A percentile compares a stretch with the other conserved stretches of the same genome.
Conservation (phyloP, 306 rosid species). For the Casuarina equisetifolia region DNA sequence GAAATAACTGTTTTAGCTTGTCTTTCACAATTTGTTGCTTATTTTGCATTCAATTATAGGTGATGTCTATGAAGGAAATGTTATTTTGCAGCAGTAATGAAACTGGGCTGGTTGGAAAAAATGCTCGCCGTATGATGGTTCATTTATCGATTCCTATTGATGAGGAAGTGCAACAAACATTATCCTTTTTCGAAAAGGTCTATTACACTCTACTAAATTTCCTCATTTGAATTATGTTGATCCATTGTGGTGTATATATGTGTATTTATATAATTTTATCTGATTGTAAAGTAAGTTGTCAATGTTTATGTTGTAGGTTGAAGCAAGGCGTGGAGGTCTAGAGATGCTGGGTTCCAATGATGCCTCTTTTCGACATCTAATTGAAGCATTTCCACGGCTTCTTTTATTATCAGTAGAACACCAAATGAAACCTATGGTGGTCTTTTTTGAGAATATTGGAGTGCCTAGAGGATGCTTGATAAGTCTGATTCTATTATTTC, state of each 20-base stretch:
- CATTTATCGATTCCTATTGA: constrained; percentile 71
- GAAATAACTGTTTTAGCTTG: neutral
- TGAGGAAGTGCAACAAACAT: constrained; percentile 72
- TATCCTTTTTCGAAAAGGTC: constrained; percentile 85
- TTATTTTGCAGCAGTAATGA: constrained; percentile 53
- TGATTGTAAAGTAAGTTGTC: constrained; percentile 4
- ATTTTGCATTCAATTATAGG: constrained; percentile 52
- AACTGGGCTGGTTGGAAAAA: constrained; percentile 42
- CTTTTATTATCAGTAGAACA: constrained; percentile 56
- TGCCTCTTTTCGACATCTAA: constrained; percentile 47
- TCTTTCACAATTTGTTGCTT: constrained; percentile 26
- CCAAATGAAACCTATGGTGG: constrained; percentile 45
- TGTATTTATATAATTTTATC: neutral
- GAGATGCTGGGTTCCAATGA: constrained; percentile 50
- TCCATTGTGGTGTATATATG: neutral
- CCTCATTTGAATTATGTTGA: neutral
- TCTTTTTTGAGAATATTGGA: constrained; percentile 61
- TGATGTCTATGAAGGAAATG: constrained; percentile 62
- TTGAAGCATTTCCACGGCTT: constrained; percentile 76
- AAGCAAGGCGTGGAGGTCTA: constrained; percentile 85
- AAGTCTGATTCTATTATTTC: constrained; percentile 54
- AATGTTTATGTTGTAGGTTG: constrained; percentile 44
- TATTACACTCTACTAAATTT: constrained; percentile 14
- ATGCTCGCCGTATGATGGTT: constrained; percentile 64
- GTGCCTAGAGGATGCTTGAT: constrained; percentile 43